These are phyloP conservation scores for Lepiota venenata DNA, from an alignment of 768 basidiomycete species.

Conservation along the genomic window DNA sequence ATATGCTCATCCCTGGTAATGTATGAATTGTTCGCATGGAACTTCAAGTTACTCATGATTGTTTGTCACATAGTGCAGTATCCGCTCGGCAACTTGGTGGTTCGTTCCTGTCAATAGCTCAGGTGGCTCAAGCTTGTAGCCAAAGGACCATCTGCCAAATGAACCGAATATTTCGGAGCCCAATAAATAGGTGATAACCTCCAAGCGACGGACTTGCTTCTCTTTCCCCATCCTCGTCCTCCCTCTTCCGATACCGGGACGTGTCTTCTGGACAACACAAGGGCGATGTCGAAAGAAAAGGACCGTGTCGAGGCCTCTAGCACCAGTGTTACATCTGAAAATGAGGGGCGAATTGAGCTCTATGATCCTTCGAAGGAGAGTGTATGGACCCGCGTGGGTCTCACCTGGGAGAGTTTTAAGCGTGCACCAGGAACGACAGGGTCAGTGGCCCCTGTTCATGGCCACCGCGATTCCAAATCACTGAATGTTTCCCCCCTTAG, in stretches of 20 bases:
- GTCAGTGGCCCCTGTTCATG: slow-evolving; percentile 23
- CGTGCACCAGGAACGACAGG: slow-evolving; percentile 44
- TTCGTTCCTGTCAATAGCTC: neutral
- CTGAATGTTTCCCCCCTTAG: slow-evolving; percentile 18
- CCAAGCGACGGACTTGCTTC: neutral
- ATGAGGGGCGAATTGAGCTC: slow-evolving; percentile 29
- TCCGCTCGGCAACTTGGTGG: neutral
- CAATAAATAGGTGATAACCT: neutral
- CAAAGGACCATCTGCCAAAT: neutral
- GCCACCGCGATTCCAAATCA: no score
- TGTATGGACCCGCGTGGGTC: slow-evolving; percentile 40
- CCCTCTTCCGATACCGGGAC: slow-evolving; percentile 1
- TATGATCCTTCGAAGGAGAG: slow-evolving; percentile 47
- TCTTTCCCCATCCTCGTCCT: slow-evolving; percentile 8
- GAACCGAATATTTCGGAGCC: neutral
- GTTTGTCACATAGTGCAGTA: neutral
- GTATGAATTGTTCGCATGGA: no score
- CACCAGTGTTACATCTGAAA: slow-evolving; percentile 24
- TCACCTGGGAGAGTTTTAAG: slow-evolving; percentile 42
- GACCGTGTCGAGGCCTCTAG: slow-evolving; percentile 28
- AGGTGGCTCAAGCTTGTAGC: neutral
- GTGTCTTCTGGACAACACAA: slow-evolving; percentile 1
- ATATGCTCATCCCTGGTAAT: no score
- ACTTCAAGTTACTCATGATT: neutral
- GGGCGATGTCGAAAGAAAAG: slow-evolving; percentile 32